Conservation (phyloP, 768 basidiomycete genomes). For the Leccinum uliginosum region DNA sequence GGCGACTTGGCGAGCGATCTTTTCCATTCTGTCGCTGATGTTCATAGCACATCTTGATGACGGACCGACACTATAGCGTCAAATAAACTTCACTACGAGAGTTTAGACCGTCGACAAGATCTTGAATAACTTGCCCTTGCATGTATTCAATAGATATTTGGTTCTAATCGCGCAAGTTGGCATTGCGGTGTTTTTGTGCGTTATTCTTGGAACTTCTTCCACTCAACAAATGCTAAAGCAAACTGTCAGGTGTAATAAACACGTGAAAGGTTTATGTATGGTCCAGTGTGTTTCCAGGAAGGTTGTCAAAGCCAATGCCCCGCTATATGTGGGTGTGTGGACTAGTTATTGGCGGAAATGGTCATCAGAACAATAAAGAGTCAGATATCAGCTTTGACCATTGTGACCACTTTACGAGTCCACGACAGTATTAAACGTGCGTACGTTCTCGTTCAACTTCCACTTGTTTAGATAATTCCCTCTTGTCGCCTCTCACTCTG, state of each 20-base stretch:
- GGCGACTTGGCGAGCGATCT: too few relatives aligned
- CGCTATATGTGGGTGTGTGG: neutral
- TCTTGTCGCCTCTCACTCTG: neutral
- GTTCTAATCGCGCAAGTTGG: neutral
- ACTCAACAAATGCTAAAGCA: neutral
- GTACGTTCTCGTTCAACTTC: neutral
- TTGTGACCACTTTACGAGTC: neutral
- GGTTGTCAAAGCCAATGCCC: neutral
- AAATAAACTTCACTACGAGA: too few relatives aligned
- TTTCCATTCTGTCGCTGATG: too few relatives aligned
- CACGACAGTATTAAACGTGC: neutral
- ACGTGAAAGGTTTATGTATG: neutral
- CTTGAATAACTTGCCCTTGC: neutral
- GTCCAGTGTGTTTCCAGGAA: neutral
- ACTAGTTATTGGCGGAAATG: neutral
- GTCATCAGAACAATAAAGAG: neutral
- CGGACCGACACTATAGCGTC: too few relatives aligned
- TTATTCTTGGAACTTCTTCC: neutral
- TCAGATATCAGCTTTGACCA: neutral
- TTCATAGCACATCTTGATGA: too few relatives aligned
- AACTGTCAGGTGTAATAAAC: neutral
- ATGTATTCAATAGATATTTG: neutral
- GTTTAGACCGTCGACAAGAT: too few relatives aligned
- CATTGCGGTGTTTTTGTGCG: neutral
- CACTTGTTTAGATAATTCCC: neutral